phyloP scores from a whole-genome alignment of 768 basidiomycete genomes.

The Naganishia antarctica region DNA sequence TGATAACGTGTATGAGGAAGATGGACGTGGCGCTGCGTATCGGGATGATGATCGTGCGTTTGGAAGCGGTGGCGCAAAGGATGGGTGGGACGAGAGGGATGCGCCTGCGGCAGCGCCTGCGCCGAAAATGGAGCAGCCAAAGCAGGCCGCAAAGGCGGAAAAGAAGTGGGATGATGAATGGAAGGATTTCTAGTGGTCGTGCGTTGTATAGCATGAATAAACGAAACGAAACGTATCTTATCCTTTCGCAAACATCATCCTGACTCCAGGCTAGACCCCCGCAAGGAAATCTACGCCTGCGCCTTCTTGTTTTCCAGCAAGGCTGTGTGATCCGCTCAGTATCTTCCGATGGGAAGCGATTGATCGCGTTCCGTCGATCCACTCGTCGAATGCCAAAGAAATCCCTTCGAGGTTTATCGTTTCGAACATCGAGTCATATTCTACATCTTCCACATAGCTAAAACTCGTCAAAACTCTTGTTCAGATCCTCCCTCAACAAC shows the following conservation, averaged over 20 bases:
- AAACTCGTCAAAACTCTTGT: conserved; percentile 67
- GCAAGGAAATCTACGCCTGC: too few relatives aligned
- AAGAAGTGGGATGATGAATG: conserved; percentile 46
- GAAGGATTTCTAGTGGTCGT: conserved; percentile 34
- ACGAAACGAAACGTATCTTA: neutral
- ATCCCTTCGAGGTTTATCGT: too few relatives aligned
- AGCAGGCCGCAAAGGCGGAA: conserved; percentile 25
- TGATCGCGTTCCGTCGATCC: too few relatives aligned
- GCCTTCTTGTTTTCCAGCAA: too few relatives aligned
- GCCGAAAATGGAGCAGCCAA: conserved; percentile 19
- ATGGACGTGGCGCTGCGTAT: conserved; percentile 51
- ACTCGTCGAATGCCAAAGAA: too few relatives aligned
- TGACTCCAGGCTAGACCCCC: too few relatives aligned
- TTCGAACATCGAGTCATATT: neutral
- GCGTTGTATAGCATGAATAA: neutral
- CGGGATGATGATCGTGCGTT: conserved; percentile 41
- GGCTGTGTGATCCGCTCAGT: too few relatives aligned
- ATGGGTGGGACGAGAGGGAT: conserved; percentile 57
- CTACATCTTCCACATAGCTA: too few relatives aligned
- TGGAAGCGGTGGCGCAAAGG: conserved; percentile 39
- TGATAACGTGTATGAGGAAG: conserved; percentile 60
- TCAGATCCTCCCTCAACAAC: conserved; percentile 75
- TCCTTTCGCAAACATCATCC: too few relatives aligned
- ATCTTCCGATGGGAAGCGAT: too few relatives aligned
- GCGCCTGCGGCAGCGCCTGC: conserved; percentile 30